Base-by-base conservation (phyloP, 2,329 filamentous ascomycete genomes). In the Talaromyces sp. region DNA sequence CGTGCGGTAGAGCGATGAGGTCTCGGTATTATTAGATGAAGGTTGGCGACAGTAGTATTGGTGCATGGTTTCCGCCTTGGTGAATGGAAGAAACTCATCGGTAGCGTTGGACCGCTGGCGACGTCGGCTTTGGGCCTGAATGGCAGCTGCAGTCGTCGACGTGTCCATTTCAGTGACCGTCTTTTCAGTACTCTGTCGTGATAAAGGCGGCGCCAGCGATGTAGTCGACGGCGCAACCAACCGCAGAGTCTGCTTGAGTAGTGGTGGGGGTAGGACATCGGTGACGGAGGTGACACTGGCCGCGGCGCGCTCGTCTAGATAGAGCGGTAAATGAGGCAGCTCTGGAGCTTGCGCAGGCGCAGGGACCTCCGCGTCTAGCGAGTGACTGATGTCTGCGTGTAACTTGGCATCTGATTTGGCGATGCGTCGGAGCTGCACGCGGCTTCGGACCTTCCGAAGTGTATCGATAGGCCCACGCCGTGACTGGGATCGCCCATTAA, bases 391-490 rank as follows among this genome's bases (percentile, higher is more conserved):
- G n/a, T 63, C 59, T 15, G 68, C 68, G 42, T 73, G 67, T 25
- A 76, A 69, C 61, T 69, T 71, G 2, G 72, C 72, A 10, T 72
- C 70, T 0, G 74, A 77, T 64, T 75, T 76, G 36, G 74, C 73
- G 5, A 70, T 71, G 17, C 73, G 60, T 55, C 62, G 72, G 1
- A 77, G 69, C 61, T 77, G 74, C 11, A 75, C 74, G 10, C 72
- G 71, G 55, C 74, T 77, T 51, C 74, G 74, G 8, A 76, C 74
- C 62, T 76, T 77, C 52, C 74, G 74, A 55, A 77, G 61, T 0
- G 73, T 76, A 44, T 76, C 74, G 10, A 76, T 76, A 0, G 74
- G 73, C 13, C 70, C 73, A 11, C 72, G 57, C 32, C 63, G 69
- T 2, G 73, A 75, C 17, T 75, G 65, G 0, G 74, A 74, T 61